These are phyloP conservation scores for Cryptococcus deneoformans DNA, from an alignment of 1,284 basidiomycete species.

Conservation along the genomic window DNA sequence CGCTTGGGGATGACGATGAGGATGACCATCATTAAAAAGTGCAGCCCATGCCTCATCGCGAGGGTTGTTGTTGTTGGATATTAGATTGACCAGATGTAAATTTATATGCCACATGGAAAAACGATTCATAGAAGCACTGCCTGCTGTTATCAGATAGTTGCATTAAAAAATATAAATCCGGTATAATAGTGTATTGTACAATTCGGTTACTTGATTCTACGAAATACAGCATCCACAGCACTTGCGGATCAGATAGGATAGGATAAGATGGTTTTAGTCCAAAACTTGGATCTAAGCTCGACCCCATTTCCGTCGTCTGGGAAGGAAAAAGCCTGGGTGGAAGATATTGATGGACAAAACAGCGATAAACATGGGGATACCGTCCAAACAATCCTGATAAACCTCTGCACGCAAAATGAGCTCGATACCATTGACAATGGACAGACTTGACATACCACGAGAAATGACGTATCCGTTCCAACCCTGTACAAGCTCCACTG, in stretches of 20 bases:
- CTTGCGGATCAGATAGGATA: too few relatives aligned
- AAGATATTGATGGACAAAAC: slow-evolving; percentile 57
- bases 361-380: slow-evolving; percentile 59
- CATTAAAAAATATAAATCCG: too few relatives aligned
- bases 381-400: slow-evolving; percentile 55
- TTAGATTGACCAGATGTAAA: too few relatives aligned
- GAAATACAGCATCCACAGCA: too few relatives aligned
- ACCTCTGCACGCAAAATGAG: slow-evolving; percentile 1
- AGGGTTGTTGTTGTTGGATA: not conserved
- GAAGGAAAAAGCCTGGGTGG: slow-evolving; percentile 56
- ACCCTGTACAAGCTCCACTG: slow-evolving; percentile 10
- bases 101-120: too few relatives aligned
- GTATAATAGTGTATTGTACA: too few relatives aligned
- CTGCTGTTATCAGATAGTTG: too few relatives aligned
- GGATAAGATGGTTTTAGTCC: too few relatives aligned
- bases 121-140: too few relatives aligned
- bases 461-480: slow-evolving; percentile 10
- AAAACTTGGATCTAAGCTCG: too few relatives aligned
- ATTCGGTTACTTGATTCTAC: too few relatives aligned
- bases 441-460: not conserved
- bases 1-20: slow-evolving; percentile 53
- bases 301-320: slow-evolving; percentile 1
- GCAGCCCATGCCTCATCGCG: not conserved
- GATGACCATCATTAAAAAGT: slow-evolving; percentile 9
- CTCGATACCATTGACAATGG: too few relatives aligned